phyloP scores from a whole-genome alignment of 192 early-diverging fungal genomes.

The Coemansia sp. region DNA sequence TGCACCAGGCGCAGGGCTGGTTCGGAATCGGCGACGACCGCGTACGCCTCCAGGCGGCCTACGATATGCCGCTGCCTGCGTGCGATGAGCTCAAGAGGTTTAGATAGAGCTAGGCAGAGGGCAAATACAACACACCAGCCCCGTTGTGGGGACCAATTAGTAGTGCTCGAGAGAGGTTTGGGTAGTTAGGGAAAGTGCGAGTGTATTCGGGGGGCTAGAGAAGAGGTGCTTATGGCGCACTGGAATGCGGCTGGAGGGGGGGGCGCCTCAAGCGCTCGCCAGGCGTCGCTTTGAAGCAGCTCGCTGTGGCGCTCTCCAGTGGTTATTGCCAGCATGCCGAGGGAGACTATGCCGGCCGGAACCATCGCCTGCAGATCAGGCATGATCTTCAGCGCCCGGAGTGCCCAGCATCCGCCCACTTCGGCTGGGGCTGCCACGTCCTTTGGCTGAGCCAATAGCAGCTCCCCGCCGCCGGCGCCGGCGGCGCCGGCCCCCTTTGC shows the following conservation, averaged over 20 bases:
- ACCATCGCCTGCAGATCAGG: slow-evolving; percentile 6
- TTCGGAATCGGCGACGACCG: slow-evolving; percentile 63
- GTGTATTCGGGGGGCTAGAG: background rate
- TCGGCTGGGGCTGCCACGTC: slow-evolving; percentile 9
- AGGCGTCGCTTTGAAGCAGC: background rate
- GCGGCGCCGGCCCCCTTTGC: too few species aligned
- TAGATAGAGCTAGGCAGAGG: too few species aligned
- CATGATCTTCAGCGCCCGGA: slow-evolving; percentile 18
- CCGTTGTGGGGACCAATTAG: too few species aligned
- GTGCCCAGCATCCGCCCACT: slow-evolving; percentile 16
- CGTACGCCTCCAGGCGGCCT: slow-evolving; percentile 61
- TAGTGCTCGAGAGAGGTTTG: too few species aligned
- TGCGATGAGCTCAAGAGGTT: slow-evolving; percentile 71
- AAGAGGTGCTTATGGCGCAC: background rate
- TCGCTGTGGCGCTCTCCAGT: background rate
- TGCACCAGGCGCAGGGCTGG: slow-evolving; percentile 67
- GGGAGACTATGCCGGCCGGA: background rate
- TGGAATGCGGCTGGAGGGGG: too few species aligned
- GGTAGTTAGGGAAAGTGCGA: too few species aligned
- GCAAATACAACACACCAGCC: too few species aligned
- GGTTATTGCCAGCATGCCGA: slow-evolving; percentile 13
- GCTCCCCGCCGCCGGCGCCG: too few species aligned
- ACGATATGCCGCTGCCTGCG: slow-evolving; percentile 58
- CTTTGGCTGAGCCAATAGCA: background rate
- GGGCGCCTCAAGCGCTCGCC: too few species aligned